A percentile compares a stretch with the other conserved stretches of the same genome.
Evolutionary conservation across 495 filamentous ascomycete genomes (phyloP).

Genomic region (Neurospora terricola): DNA sequence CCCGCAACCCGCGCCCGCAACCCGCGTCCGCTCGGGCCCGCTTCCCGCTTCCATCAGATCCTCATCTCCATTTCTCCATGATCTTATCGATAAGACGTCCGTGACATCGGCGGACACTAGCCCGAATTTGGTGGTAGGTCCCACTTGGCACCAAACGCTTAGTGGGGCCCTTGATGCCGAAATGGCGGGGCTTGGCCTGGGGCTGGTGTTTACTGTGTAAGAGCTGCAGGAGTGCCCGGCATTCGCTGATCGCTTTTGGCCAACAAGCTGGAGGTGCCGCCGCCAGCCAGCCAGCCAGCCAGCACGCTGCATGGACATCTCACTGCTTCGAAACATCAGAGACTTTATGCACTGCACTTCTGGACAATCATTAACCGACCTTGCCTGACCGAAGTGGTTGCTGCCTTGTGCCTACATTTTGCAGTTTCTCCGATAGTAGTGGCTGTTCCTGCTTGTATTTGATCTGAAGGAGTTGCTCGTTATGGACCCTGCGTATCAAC

Average conservation of each 20-base stretch:
- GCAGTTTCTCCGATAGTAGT: background rate
- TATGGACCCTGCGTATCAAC: background rate
- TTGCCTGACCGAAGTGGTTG: background rate
- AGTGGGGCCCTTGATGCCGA: background rate
- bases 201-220: background rate
- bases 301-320: background rate
- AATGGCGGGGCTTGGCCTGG: background rate
- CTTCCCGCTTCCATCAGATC: background rate
- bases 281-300: background rate
- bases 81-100: background rate
- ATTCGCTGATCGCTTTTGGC: background rate
- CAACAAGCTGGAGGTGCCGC: background rate
- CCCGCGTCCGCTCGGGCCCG: background rate
- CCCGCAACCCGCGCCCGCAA: no score
- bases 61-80: background rate
- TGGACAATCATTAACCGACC: background rate
- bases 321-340: background rate
- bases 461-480: background rate
- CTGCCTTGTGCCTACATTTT: background rate
- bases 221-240: background rate
- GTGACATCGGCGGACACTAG: background rate
- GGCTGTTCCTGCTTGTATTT: background rate
- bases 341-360: background rate
- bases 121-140: background rate
- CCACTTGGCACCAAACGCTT: background rate